phyloP scores from a whole-genome alignment of 176 grass and related monocot genomes.

The Ensete ventricosum region DNA sequence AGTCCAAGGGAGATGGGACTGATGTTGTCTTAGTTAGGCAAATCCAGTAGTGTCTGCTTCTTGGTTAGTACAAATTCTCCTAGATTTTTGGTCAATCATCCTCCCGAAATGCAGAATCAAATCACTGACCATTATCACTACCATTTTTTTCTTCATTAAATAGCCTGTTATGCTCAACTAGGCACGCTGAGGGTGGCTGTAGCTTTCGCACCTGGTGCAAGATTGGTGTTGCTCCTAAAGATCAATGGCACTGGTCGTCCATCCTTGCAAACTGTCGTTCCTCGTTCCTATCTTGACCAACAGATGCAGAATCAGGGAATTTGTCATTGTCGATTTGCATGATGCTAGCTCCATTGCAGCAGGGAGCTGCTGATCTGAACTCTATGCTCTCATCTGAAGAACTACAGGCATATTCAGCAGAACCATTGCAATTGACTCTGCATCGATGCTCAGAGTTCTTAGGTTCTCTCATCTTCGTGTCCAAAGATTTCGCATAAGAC shows the following conservation, averaged over 20 bases:
- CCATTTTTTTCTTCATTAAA: background rate
- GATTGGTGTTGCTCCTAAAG: background rate
- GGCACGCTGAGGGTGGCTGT: background rate
- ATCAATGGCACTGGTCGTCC: background rate
- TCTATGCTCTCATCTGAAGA: background rate
- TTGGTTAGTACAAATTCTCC: conserved; percentile 14
- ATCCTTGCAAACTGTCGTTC: background rate
- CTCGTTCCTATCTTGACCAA: background rate
- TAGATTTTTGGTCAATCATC: background rate
- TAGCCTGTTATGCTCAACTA: background rate
- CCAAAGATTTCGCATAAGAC: conserved; percentile 31
- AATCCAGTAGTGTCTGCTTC: conserved; percentile 26
- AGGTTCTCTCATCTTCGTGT: background rate
- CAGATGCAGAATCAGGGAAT: background rate
- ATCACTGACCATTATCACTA: background rate
- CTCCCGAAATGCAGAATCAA: background rate
- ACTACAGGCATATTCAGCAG: background rate
- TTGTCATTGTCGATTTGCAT: background rate
- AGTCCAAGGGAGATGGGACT: conserved; percentile 35
- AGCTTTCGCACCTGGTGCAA: background rate
- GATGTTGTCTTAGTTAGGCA: conserved; percentile 31
- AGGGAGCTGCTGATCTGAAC: background rate
- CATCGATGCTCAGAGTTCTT: background rate
- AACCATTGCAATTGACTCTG: conserved; percentile 8
- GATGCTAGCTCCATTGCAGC: background rate